Conservation (phyloP, 2,329 filamentous ascomycete genomes). For the Monosporascus sp. region DNA sequence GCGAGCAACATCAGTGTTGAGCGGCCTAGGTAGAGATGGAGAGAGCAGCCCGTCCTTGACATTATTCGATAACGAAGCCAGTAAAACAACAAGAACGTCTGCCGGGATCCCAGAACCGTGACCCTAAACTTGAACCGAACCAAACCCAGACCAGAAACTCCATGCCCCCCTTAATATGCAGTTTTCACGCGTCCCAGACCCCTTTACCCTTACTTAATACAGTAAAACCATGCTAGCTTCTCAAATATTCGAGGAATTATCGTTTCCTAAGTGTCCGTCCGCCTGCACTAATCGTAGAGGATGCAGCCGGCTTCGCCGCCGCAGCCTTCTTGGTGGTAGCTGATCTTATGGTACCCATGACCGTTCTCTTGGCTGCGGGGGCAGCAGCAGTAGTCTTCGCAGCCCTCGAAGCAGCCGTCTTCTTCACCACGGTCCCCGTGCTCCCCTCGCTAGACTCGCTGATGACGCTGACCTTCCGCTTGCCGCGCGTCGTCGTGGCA, state of each 20-base stretch:
- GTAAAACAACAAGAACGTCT: background rate
- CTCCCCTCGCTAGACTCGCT: constrained; percentile 62
- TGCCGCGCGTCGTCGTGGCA: constrained; percentile 39
- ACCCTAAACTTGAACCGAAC: background rate
- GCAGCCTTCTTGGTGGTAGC: constrained; percentile 45
- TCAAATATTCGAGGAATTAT: constrained; percentile 21
- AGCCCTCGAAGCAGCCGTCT: constrained; percentile 26
- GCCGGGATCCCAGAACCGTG: background rate
- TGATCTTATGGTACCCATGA: constrained; percentile 48
- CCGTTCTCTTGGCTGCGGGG: constrained; percentile 42
- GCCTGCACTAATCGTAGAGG: constrained; percentile 36
- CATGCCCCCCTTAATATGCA: background rate
- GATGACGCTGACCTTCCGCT: constrained; percentile 49
- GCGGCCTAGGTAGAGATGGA: background rate
- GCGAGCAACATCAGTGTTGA: background rate
- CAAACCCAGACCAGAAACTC: background rate
- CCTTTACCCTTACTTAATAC: background rate
- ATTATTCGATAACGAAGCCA: background rate
- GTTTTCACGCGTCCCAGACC: background rate
- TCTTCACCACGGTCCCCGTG: constrained; percentile 59
- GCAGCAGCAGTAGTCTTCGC: constrained; percentile 29
- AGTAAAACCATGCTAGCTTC: no score
- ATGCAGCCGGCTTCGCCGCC: constrained; percentile 35
- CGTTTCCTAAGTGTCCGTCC: constrained; percentile 51
- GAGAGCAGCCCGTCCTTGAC: background rate